These are phyloP conservation scores for Helotiales sp. DNA, from an alignment of 2,329 filamentous ascomycete genomes.

Conservation along the genomic window DNA sequence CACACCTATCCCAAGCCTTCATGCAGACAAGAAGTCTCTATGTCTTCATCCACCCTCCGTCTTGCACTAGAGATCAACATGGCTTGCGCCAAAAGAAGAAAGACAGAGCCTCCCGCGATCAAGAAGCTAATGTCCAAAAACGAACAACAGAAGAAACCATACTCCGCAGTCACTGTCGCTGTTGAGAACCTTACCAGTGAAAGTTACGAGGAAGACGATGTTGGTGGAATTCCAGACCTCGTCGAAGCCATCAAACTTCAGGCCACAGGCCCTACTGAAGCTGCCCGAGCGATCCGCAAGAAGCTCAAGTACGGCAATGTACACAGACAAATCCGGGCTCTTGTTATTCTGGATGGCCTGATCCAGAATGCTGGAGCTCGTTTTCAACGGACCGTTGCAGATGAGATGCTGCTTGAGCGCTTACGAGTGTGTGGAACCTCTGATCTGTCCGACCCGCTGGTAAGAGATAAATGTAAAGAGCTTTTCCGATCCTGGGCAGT, in stretches of 20 bases:
- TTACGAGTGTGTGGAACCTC: slow-evolving; percentile 86
- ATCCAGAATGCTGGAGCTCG: slow-evolving; percentile 90
- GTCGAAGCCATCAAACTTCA: slow-evolving; percentile 94
- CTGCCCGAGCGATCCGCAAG: slow-evolving; percentile 89
- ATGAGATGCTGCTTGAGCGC: slow-evolving; percentile 89
- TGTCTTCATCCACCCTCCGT: background rate
- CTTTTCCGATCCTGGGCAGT: slow-evolving; percentile 85
- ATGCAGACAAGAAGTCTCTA: background rate
- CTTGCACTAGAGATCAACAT: background rate
- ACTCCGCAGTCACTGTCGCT: slow-evolving; percentile 89
- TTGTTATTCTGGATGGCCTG: slow-evolving; percentile 86
- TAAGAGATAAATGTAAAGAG: slow-evolving; percentile 84
- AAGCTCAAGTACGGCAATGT: slow-evolving; percentile 97
- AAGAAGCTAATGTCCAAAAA: slow-evolving; percentile 9
- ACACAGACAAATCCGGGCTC: slow-evolving; percentile 87
- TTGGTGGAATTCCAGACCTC: slow-evolving; percentile 88
- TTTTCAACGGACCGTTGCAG: slow-evolving; percentile 84
- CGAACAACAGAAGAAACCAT: slow-evolving; percentile 70
- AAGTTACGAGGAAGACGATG: slow-evolving; percentile 85
- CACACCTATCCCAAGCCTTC: background rate
- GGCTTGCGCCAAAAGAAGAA: background rate
- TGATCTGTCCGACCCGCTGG: slow-evolving; percentile 77
- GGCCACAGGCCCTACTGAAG: slow-evolving; percentile 80
- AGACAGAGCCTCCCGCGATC: background rate
- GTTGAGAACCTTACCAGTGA: slow-evolving; percentile 90